Percentiles rank a stretch among this genome's conserved stretches.
Evolutionary conservation across 495 filamentous ascomycete species (phyloP).

Genomic region (Amphirosellinia nigrospora): DNA sequence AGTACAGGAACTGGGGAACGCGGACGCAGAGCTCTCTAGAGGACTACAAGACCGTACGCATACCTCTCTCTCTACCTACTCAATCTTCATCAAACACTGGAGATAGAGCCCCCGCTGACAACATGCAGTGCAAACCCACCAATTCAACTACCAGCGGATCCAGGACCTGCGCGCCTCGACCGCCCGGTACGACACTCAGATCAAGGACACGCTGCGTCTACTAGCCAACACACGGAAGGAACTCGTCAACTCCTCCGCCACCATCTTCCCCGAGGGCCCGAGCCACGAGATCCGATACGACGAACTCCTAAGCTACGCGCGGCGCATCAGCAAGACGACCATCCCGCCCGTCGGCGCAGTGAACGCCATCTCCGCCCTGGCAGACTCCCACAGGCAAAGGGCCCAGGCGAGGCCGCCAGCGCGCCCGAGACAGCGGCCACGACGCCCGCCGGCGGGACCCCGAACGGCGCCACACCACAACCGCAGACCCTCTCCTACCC

Average conservation of each 20-base stretch:
- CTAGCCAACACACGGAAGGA: conserved; percentile 73
- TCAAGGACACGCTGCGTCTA: conserved; percentile 62
- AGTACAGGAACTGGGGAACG: conserved; percentile 68
- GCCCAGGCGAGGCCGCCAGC: conserved; percentile 25
- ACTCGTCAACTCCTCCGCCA: conserved; percentile 63
- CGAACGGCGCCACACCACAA: conserved; percentile 30
- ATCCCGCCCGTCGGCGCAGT: conserved; percentile 67
- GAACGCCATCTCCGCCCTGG: conserved; percentile 37
- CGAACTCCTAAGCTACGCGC: conserved; percentile 74
- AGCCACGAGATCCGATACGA: conserved; percentile 61
- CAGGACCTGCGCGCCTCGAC: conserved; percentile 65
- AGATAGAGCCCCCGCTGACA: neutral
- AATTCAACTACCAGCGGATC: conserved; percentile 69
- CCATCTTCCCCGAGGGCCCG: conserved; percentile 49
- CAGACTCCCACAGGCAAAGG: conserved; percentile 20
- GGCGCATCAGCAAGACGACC: conserved; percentile 75
- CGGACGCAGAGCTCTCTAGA: conserved; percentile 66
- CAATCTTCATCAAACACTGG: neutral
- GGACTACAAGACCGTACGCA: conserved; percentile 64
- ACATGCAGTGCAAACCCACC: conserved; percentile 67
- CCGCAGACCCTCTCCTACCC: conserved; percentile 4
- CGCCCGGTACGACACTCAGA: conserved; percentile 63
- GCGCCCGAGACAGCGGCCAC: conserved; percentile 32
- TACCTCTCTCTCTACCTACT: neutral
- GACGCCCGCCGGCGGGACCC: conserved; percentile 38